Evolutionary conservation across 2,329 filamentous ascomycete species (phyloP).

Genomic region (Erysiphe pisi): DNA sequence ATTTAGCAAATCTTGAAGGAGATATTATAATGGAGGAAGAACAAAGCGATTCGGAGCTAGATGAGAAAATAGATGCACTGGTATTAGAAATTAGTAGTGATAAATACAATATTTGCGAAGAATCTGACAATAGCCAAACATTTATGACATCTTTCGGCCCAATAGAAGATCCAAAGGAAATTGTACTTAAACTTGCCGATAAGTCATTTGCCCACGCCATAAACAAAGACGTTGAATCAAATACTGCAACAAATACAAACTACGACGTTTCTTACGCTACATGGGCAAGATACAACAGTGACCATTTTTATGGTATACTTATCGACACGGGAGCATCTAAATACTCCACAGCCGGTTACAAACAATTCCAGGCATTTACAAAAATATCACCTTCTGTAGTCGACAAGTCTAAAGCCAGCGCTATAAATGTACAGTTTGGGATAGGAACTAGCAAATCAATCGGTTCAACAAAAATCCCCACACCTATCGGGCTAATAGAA

Average conservation of each 20-base stretch:
- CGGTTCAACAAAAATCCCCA: background rate
- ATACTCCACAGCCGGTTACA: conserved; percentile 26
- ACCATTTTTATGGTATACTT: conserved; percentile 27
- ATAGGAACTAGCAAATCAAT: conserved; percentile 14
- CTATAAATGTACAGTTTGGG: background rate
- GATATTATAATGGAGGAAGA: background rate
- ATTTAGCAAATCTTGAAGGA: background rate
- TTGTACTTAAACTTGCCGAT: background rate
- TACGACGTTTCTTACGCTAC: background rate
- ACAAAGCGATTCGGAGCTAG: background rate
- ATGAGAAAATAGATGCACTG: background rate
- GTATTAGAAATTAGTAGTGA: background rate
- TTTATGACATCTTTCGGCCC: background rate
- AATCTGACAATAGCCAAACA: background rate
- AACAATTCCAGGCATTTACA: conserved; percentile 4
- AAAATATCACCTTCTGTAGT: background rate
- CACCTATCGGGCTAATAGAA: conserved; percentile 20
- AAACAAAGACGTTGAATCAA: background rate
- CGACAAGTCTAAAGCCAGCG: conserved; percentile 16
- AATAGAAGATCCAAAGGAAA: background rate
- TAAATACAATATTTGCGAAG: background rate
- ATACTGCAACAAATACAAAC: background rate
- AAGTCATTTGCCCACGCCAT: background rate
- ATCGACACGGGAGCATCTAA: conserved; percentile 26
- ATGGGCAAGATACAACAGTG: conserved; percentile 1